Conservation (phyloP, 768 basidiomycete genomes). For the Tricholoma sp. region DNA sequence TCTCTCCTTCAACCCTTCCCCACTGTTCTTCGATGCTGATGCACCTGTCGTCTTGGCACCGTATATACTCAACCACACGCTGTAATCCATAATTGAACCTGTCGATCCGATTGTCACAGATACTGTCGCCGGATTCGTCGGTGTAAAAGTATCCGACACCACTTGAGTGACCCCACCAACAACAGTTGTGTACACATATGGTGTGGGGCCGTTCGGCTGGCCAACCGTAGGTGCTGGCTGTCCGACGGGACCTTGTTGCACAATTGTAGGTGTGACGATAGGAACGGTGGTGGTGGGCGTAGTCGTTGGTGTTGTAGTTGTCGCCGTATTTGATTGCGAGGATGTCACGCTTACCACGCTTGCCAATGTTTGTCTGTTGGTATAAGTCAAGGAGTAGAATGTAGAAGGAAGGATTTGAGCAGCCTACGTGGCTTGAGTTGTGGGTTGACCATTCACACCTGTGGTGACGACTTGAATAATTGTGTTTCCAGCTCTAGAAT, state of each 20-base stretch:
- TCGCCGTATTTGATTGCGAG: slow-evolving; percentile 1
- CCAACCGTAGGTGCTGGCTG: slow-evolving; percentile 37
- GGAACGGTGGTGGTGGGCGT: slow-evolving; percentile 18
- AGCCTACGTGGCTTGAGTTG: slow-evolving; percentile 15
- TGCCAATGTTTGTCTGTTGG: slow-evolving; percentile 19
- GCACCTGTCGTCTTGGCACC: slow-evolving; percentile 18
- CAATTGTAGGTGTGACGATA: slow-evolving; percentile 14
- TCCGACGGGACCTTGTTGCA: slow-evolving; percentile 52
- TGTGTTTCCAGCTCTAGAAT: slow-evolving; percentile 38
- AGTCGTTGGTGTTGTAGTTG: slow-evolving; percentile 18
- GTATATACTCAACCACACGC: slow-evolving; percentile 26
- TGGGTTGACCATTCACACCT: slow-evolving; percentile 6
- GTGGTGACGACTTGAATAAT: slow-evolving; percentile 38
- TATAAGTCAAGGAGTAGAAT: not conserved
- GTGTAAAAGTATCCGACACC: slow-evolving; percentile 34
- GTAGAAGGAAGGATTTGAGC: not conserved
- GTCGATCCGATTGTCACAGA: slow-evolving; percentile 16
- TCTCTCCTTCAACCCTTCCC: not conserved
- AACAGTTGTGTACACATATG: slow-evolving; percentile 47
- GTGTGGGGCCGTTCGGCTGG: slow-evolving; percentile 42
- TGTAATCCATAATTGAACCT: slow-evolving; percentile 32
- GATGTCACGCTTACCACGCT: not conserved
- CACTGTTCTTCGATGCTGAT: not conserved
- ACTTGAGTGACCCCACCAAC: slow-evolving; percentile 30
- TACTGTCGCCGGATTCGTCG: slow-evolving; percentile 31